Conservation (phyloP, 2,329 filamentous ascomycete species). For the Sodiomyces alkalinus region DNA sequence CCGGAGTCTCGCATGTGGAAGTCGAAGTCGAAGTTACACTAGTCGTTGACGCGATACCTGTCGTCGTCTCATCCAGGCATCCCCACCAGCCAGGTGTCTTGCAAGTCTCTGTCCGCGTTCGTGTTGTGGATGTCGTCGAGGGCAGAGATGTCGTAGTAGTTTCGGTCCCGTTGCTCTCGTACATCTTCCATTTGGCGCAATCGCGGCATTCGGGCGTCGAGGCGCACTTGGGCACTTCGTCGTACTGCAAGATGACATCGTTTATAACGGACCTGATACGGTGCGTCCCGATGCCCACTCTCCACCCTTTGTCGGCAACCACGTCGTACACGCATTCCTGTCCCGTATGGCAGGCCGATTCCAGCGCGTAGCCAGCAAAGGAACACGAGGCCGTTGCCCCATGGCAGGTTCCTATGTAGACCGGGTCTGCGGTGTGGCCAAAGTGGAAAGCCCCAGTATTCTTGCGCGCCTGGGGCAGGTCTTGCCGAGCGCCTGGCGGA, state of each 20-base stretch:
- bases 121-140: slow-evolving; percentile 39
- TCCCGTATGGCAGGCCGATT: slow-evolving; percentile 84
- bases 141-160: slow-evolving; percentile 48
- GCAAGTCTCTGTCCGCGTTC: slow-evolving; percentile 68
- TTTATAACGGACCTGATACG: slow-evolving; percentile 79
- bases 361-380: slow-evolving; percentile 83
- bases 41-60: slow-evolving; percentile 24
- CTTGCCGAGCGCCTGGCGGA: slow-evolving; percentile 63
- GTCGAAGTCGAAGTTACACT: slow-evolving; percentile 29
- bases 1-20: slow-evolving; percentile 45
- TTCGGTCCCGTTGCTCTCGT: slow-evolving; percentile 78
- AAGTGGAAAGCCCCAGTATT: slow-evolving; percentile 78
- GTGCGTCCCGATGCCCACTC: slow-evolving; percentile 81
- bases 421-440: slow-evolving; percentile 87
- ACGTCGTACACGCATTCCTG: slow-evolving; percentile 85
- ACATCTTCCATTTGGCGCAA: slow-evolving; percentile 89
- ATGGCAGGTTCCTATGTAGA: slow-evolving; percentile 90
- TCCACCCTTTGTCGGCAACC: slow-evolving; percentile 80
- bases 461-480: slow-evolving; percentile 52
- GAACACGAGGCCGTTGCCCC: slow-evolving; percentile 80
- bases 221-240: slow-evolving; percentile 61
- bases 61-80: slow-evolving; percentile 51
- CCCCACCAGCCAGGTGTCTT: slow-evolving; percentile 91
- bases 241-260: slow-evolving; percentile 74
- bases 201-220: slow-evolving; percentile 71